Conservation (phyloP, 305 asterid genomes). For the Fraxinus sp. region DNA sequence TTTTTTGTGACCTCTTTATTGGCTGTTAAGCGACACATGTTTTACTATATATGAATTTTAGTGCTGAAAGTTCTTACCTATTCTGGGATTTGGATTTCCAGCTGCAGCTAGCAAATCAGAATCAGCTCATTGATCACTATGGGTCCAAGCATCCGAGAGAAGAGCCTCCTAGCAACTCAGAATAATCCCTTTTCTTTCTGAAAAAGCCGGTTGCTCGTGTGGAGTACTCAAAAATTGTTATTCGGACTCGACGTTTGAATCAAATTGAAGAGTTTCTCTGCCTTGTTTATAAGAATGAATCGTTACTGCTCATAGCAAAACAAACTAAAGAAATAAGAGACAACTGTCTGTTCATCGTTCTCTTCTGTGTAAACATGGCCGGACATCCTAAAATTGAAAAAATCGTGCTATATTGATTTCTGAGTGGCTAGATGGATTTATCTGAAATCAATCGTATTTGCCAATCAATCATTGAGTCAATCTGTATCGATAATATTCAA, state of each 20-base stretch:
- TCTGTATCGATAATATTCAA: background rate
- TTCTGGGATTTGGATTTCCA: slow-evolving; percentile 28
- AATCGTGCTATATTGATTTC: background rate
- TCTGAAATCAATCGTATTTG: background rate
- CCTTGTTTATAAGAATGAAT: background rate
- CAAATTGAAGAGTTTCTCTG: background rate
- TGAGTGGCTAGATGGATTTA: background rate
- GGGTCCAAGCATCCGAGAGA: slow-evolving; percentile 95
- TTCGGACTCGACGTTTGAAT: slow-evolving; percentile 23
- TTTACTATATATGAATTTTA: background rate
- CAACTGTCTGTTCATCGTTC: background rate
- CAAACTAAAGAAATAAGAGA: background rate
- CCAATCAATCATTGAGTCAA: background rate
- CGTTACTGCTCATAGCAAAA: background rate
- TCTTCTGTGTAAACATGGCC: background rate
- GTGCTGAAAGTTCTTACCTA: background rate
- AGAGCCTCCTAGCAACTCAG: slow-evolving; percentile 75
- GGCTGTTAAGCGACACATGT: background rate
- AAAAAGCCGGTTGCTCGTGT: slow-evolving; percentile 8
- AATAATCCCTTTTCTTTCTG: slow-evolving; percentile 29
- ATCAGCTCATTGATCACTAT: slow-evolving; percentile 84
- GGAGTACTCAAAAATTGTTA: slow-evolving; percentile 29
- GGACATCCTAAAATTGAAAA: background rate
- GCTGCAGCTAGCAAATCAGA: slow-evolving; percentile 84
- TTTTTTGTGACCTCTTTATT: background rate